Evolutionary conservation across 2,329 filamentous ascomycete species (phyloP).

Genomic region (Pseudocercospora vitis): DNA sequence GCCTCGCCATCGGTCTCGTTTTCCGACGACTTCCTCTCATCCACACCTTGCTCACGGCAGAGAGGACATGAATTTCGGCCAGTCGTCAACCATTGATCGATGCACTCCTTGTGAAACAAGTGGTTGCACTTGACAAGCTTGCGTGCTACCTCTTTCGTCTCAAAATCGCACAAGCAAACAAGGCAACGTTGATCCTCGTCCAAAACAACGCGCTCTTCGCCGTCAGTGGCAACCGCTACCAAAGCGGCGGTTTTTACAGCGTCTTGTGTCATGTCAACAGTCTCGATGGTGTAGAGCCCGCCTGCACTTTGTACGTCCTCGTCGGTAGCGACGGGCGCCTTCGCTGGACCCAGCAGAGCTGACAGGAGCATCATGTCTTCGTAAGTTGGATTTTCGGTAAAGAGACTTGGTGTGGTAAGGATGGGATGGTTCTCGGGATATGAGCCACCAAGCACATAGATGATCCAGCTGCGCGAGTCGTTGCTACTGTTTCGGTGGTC

Average conservation of each 20-base stretch:
- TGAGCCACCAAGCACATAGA: slow-evolving; percentile 69
- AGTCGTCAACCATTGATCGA: slow-evolving; percentile 71
- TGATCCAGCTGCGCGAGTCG: slow-evolving; percentile 66
- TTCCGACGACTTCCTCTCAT: slow-evolving; percentile 44
- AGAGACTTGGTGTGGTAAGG: slow-evolving; percentile 67
- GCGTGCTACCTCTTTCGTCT: slow-evolving; percentile 60
- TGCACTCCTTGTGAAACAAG: slow-evolving; percentile 67
- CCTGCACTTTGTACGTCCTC: slow-evolving; percentile 64
- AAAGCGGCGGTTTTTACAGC: slow-evolving; percentile 31
- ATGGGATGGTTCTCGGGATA: slow-evolving; percentile 70
- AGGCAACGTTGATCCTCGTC: slow-evolving; percentile 57
- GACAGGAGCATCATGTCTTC: slow-evolving; percentile 71
- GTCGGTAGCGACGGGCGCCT: slow-evolving; percentile 66
- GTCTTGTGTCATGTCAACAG: slow-evolving; percentile 21
- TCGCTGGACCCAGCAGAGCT: slow-evolving; percentile 65
- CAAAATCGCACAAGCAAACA: slow-evolving; percentile 67
- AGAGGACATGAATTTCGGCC: slow-evolving; percentile 65
- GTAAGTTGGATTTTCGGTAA: slow-evolving; percentile 69
- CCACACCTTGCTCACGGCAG: slow-evolving; percentile 60
- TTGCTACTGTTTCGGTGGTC: slow-evolving; percentile 35
- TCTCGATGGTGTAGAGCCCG: slow-evolving; percentile 58
- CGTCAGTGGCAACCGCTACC: slow-evolving; percentile 37
- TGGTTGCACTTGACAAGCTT: slow-evolving; percentile 64
- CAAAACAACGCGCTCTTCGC: slow-evolving; percentile 35
- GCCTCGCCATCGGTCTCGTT: slow-evolving; percentile 13